These are phyloP conservation scores for Quercus cerris DNA, from an alignment of 306 rosid species.

Conservation along the genomic window DNA sequence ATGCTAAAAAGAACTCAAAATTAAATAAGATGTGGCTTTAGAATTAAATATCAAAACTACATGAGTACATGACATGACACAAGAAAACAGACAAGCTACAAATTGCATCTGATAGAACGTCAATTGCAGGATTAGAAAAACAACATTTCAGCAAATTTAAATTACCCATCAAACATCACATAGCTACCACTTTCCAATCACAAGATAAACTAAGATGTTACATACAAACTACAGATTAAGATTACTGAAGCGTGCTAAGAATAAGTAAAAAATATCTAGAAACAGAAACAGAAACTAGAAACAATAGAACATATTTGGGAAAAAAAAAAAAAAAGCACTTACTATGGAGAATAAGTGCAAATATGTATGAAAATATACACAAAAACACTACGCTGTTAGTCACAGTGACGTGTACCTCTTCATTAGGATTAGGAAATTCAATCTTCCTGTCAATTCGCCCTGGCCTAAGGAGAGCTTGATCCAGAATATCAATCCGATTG, in stretches of 20 bases:
- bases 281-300: neutral
- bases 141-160: neutral
- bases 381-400: neutral
- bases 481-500: conserved; percentile 95
- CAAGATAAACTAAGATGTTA: neutral
- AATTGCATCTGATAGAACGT: neutral
- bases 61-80: neutral
- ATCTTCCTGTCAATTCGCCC: conserved; percentile 97
- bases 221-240: neutral
- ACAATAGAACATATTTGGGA: neutral
- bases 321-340: neutral
- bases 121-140: neutral
- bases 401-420: conserved; percentile 46
- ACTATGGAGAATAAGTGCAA: neutral
- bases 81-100: neutral
- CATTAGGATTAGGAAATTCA: conserved; percentile 97
- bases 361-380: neutral
- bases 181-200: neutral
- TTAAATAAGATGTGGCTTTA: neutral
- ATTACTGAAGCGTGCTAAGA: neutral
- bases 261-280: neutral
- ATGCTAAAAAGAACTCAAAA: neutral
- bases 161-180: neutral
- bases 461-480: conserved; percentile 98
- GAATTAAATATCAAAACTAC: neutral